These are phyloP conservation scores for Cadophora sp. DNA, from an alignment of 2,329 filamentous ascomycete species.

Conservation along the genomic window DNA sequence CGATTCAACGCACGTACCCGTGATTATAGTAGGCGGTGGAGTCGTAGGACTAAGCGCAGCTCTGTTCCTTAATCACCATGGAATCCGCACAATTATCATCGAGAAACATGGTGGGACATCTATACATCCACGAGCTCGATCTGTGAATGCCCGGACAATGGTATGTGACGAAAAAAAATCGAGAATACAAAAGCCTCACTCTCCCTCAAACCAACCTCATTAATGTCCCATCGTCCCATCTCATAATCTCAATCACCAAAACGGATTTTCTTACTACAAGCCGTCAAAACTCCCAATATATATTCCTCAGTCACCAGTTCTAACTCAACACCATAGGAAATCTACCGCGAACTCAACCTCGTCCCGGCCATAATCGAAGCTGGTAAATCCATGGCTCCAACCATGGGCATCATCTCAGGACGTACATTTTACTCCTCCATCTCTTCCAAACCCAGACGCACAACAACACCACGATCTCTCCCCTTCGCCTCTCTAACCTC, in stretches of 20 bases:
- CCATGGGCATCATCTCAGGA: constrained; percentile 33
- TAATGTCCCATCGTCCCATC: background rate
- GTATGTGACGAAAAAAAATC: background rate
- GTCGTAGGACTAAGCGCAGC: constrained; percentile 50
- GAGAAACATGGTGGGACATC: constrained; percentile 48
- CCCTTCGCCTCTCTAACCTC: constrained; percentile 10
- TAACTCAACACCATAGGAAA: constrained; percentile 36
- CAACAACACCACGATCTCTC: background rate
- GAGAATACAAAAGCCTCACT: too few species aligned
- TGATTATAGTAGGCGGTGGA: constrained; percentile 49
- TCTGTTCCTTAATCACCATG: constrained; percentile 46
- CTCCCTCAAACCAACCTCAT: too few species aligned
- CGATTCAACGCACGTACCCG: background rate
- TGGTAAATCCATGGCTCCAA: constrained; percentile 35
- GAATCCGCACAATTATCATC: constrained; percentile 47
- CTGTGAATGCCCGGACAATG: constrained; percentile 49
- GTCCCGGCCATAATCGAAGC: constrained; percentile 37
- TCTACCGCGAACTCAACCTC: constrained; percentile 44
- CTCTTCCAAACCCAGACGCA: background rate
- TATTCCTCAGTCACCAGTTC: background rate
- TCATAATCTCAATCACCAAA: too few species aligned
- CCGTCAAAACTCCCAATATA: too few species aligned
- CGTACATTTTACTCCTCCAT: constrained; percentile 33
- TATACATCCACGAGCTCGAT: constrained; percentile 49
- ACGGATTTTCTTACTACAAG: too few species aligned